These are phyloP conservation scores for Betula pendula DNA, from an alignment of 306 rosid species.

Conservation along the genomic window DNA sequence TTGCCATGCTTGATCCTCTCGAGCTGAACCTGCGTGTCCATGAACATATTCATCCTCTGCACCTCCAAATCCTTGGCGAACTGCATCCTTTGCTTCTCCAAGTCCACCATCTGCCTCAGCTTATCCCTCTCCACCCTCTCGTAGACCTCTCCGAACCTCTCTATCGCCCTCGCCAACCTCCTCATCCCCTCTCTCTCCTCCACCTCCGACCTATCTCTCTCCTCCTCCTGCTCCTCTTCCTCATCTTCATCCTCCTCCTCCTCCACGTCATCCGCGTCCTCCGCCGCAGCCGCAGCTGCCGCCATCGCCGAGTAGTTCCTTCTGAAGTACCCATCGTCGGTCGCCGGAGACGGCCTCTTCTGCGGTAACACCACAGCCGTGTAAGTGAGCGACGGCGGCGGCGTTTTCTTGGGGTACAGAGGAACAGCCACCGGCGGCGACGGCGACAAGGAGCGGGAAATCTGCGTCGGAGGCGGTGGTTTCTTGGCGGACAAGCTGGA, in stretches of 20 bases:
- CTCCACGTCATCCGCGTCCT: conserved; percentile 62
- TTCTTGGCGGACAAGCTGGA: conserved; percentile 50
- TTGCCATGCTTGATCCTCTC: conserved; percentile 89
- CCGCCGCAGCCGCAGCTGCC: conserved; percentile 87
- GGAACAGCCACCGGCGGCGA: conserved; percentile 52
- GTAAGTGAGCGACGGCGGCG: conserved; percentile 32
- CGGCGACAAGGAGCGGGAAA: conserved; percentile 56
- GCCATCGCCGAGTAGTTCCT: conserved; percentile 90
- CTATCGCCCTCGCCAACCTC: conserved; percentile 80
- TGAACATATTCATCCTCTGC: conserved; percentile 86
- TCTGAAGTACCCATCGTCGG: conserved; percentile 62
- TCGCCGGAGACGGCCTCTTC: conserved; percentile 54
- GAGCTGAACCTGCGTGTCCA: conserved; percentile 90
- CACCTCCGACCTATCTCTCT: conserved; percentile 55
- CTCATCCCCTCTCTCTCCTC: conserved; percentile 67
- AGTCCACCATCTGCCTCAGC: conserved; percentile 85
- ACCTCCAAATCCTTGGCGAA: conserved; percentile 86
- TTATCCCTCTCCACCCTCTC: conserved; percentile 86
- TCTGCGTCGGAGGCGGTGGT: conserved; percentile 32
- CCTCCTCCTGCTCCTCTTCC: conserved; percentile 53
- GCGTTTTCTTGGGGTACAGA: conserved; percentile 45
- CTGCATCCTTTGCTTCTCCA: conserved; percentile 95
- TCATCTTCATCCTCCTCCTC: conserved; percentile 35
- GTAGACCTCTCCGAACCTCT: conserved; percentile 76
- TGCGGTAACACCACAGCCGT: conserved; percentile 55